Base-by-base conservation (phyloP, 306 rosid species). In the Prinsepia uniflora region DNA sequence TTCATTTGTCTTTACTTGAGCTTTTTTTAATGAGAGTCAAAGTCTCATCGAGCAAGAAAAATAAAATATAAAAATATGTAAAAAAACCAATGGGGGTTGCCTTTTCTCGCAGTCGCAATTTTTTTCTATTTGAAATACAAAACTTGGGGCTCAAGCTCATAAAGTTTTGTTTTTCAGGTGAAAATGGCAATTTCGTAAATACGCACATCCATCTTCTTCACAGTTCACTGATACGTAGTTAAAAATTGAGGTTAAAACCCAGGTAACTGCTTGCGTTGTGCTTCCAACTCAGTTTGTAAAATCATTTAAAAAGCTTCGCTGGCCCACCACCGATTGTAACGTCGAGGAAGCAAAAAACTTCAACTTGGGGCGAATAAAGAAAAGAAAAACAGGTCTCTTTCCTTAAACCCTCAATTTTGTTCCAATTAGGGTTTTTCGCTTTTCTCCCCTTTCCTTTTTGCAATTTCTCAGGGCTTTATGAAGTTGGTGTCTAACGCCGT, bases 301-400 rank as follows among this genome's bases (percentile, higher is more conserved):
- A 15, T 61, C 65, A 61, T 14, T 61, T 36, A n/a, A 50, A 48
- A 52, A 52, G 45, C 62, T 40, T 57, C 41, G 18, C 49, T 70
- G 73, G 73, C 43, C 65, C 65, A 55, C 73, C 73, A 70, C 73
- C 64, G 52, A 55, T 69, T 58, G 48, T 46, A 18, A 61, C 7
- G 61, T 43, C 64, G 59, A 61, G 58, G 76, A n/a, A 40, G 47
- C 54, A 17, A 42, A 19, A 17, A 42, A 19, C 40, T n/a, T 0
- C 64, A 47, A 54, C 59, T 11, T 56, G 17, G 24, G 22, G 36
- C 65, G 46, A 46, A 59, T 44, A 6, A 46, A n/a, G 13, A 34
- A n/a, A 46, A 55, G 9, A 1, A 6, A 36, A 13, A 45, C 45
- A 64, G 76, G 76, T 77, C 61, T 20, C 47, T 59, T 47, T 58